These are phyloP conservation scores for Solanum chaucha DNA, from an alignment of 257 asterid genomes.

Conservation along the genomic window DNA sequence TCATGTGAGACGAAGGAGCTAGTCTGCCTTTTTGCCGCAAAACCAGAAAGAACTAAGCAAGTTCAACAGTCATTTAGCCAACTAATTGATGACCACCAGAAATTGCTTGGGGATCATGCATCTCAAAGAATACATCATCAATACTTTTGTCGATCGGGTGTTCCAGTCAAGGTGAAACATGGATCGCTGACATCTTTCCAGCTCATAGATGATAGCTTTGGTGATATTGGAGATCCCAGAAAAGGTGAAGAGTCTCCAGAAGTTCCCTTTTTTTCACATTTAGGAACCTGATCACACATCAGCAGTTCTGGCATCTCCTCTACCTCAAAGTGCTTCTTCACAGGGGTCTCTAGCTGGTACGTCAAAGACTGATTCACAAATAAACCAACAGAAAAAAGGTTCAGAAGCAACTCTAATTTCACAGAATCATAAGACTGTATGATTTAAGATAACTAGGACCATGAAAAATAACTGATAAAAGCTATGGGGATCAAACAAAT, in stretches of 20 bases:
- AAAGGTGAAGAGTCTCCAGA: conserved; percentile 28
- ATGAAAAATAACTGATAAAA: neutral
- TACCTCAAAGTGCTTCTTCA: conserved; percentile 31
- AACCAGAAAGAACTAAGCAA: neutral
- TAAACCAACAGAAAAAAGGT: neutral
- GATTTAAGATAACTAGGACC: neutral
- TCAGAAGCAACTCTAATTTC: neutral
- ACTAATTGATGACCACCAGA: neutral
- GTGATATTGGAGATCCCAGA: conserved; percentile 43
- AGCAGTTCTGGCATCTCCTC: conserved; percentile 33
- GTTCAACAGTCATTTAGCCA: neutral
- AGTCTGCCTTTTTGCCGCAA: neutral
- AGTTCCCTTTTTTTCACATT: conserved; percentile 3
- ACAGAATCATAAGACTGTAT: neutral
- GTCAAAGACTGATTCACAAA: neutral
- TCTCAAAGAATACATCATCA: neutral
- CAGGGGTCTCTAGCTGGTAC: conserved; percentile 7
- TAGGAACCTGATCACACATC: conserved; percentile 9
- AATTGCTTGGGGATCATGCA: neutral
- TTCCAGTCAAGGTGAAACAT: conserved; percentile 28
- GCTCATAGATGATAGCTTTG: conserved; percentile 18
- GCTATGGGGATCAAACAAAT: neutral
- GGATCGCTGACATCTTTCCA: conserved; percentile 35
- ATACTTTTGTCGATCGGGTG: conserved; percentile 21
- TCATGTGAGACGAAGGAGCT: neutral